Evolutionary conservation across 225 moss, liverwort and hornwort genomes (phyloP).

Genomic region (Lunularia cruciata): DNA sequence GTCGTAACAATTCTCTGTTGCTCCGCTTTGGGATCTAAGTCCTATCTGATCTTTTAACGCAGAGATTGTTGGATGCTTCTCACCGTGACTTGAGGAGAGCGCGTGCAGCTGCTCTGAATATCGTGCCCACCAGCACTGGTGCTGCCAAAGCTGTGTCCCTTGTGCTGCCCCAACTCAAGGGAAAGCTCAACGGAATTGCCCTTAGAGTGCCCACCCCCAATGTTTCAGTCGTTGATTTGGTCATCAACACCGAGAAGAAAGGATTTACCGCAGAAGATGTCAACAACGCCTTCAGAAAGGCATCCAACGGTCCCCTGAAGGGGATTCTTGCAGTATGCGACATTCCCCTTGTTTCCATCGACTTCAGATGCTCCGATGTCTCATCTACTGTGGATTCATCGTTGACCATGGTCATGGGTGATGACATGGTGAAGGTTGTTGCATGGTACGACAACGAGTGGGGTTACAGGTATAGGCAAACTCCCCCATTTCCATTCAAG

Average conservation of each 20-base stretch:
- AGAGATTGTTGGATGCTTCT: slow-evolving; percentile 54
- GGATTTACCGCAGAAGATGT: slow-evolving; percentile 49
- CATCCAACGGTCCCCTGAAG: slow-evolving; percentile 41
- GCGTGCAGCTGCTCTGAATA: slow-evolving; percentile 57
- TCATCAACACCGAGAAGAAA: slow-evolving; percentile 53
- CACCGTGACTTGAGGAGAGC: slow-evolving; percentile 60
- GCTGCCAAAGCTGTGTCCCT: slow-evolving; percentile 61
- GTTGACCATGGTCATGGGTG: slow-evolving; percentile 66
- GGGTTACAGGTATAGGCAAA: slow-evolving; percentile 62
- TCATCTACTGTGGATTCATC: slow-evolving; percentile 57
- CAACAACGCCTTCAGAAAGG: slow-evolving; percentile 50
- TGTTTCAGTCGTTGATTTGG: slow-evolving; percentile 55
- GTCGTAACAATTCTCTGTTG: too few species aligned
- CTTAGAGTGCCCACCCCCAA: slow-evolving; percentile 62
- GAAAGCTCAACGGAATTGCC: slow-evolving; percentile 58
- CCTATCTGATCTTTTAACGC: background rate
- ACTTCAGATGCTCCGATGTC: slow-evolving; percentile 57
- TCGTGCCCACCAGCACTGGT: slow-evolving; percentile 57
- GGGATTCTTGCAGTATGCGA: slow-evolving; percentile 59
- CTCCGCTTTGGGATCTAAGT: too few species aligned
- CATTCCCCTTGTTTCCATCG: slow-evolving; percentile 51
- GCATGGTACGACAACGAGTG: slow-evolving; percentile 68
- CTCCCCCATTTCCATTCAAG: too few species aligned
- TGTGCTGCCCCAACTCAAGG: slow-evolving; percentile 54
- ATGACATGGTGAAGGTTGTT: slow-evolving; percentile 61